These are phyloP conservation scores for Malus fusca DNA, from an alignment of 306 rosid species.

Conservation along the genomic window DNA sequence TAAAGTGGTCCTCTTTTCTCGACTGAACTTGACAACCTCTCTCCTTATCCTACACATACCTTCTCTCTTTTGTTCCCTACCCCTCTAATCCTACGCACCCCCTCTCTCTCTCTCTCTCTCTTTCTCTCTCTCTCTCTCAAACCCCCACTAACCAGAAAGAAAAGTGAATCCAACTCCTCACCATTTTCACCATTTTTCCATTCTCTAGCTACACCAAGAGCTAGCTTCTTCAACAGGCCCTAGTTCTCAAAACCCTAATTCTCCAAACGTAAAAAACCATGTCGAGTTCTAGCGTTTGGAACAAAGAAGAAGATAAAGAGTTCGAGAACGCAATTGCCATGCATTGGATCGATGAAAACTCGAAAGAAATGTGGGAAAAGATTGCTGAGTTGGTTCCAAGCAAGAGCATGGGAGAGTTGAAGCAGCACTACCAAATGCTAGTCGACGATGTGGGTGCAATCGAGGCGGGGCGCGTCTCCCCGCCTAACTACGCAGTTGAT, in stretches of 20 bases:
- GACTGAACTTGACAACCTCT: conserved; percentile 60
- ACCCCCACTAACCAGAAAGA: conserved; percentile 19
- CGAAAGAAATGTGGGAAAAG: conserved; percentile 75
- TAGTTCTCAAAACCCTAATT: neutral
- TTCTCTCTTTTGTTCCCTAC: conserved; percentile 14
- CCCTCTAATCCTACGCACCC: conserved; percentile 61
- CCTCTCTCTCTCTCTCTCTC: conserved; percentile 7
- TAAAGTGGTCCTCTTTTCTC: conserved; percentile 66
- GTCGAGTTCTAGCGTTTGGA: conserved; percentile 69
- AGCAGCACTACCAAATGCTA: conserved; percentile 60
- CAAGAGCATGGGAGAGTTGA: conserved; percentile 68
- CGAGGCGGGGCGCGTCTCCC: conserved; percentile 61
- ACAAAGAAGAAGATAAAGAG: conserved; percentile 80
- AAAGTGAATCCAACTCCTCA: conserved; percentile 19
- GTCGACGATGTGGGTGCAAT: conserved; percentile 75
- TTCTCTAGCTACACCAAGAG: neutral
- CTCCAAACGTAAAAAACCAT: conserved; percentile 28
- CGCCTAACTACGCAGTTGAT: conserved; percentile 53
- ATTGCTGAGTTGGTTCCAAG: conserved; percentile 62
- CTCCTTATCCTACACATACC: conserved; percentile 48
- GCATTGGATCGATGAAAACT: conserved; percentile 62
- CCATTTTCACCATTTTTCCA: conserved; percentile 23
- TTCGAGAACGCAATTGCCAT: conserved; percentile 85
- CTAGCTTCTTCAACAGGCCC: neutral
- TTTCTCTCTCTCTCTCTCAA: conserved; percentile 14